Conservation (phyloP, 73 alveolate species). For the Paraurostyla sp. region DNA sequence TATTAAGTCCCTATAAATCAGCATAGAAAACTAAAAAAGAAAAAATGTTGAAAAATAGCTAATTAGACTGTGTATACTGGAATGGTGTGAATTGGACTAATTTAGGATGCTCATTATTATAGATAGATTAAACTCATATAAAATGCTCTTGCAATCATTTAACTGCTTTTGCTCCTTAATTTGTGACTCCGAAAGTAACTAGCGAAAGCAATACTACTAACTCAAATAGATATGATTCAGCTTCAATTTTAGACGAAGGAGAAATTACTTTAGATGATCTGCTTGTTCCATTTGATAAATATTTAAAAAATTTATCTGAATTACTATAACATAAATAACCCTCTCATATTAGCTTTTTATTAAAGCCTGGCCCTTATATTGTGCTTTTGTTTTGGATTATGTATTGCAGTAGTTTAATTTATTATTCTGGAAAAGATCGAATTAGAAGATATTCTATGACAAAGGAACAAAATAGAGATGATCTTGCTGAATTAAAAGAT, state of each 20-base stretch:
- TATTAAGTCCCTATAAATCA: neutral
- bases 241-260: neutral
- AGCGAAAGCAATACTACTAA: neutral
- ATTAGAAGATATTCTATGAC: neutral
- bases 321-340: neutral
- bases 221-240: neutral
- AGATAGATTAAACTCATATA: neutral
- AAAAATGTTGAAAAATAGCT: neutral
- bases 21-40: neutral
- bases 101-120: neutral
- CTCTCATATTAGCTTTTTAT: neutral
- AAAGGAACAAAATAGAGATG: slow-evolving; percentile 15
- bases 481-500: neutral
- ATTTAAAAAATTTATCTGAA: neutral
- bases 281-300: neutral
- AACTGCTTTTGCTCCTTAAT: neutral
- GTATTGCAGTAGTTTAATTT: neutral
- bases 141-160: slow-evolving; percentile 8
- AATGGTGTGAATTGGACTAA: neutral
- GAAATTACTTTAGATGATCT: neutral
- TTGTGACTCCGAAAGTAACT: neutral
- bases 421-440: slow-evolving; percentile 3
- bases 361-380: neutral
- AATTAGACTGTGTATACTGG: neutral
- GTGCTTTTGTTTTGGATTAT: neutral